These are phyloP conservation scores for Penicillium chermesinum DNA, from an alignment of 495 filamentous ascomycete species.

Conservation along the genomic window DNA sequence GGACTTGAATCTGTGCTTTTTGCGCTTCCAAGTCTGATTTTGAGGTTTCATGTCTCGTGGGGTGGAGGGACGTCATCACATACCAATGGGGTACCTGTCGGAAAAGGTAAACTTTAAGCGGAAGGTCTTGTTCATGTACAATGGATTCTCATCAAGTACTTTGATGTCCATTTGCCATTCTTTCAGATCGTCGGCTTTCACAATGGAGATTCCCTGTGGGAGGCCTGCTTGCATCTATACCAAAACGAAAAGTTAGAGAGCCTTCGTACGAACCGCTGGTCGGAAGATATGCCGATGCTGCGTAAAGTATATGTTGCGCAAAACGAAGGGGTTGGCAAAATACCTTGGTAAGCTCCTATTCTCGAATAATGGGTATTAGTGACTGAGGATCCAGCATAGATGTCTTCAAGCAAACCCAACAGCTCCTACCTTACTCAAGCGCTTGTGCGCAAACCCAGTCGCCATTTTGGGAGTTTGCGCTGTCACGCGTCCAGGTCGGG, in stretches of 20 bases:
- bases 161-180: conserved; percentile 93
- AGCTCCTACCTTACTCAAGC: conserved; percentile 42
- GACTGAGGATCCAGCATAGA: neutral
- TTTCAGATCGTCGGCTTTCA: conserved; percentile 72
- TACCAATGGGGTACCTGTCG: conserved; percentile 86
- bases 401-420: conserved; percentile 43
- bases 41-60: neutral
- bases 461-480: conserved; percentile 1
- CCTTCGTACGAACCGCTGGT: too few relatives aligned
- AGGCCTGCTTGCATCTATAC: conserved; percentile 45
- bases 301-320: neutral
- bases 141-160: conserved; percentile 85
- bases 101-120: conserved; percentile 83
- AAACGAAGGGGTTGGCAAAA: too few relatives aligned
- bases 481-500: neutral
- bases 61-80: neutral
- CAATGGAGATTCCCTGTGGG: conserved; percentile 69
- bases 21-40: neutral
- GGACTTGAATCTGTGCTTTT: neutral
- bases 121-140: conserved; percentile 78
- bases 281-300: neutral
- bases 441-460: conserved; percentile 43
- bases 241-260: neutral
- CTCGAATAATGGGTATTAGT: neutral
- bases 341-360: conserved; percentile 3